Conservation (phyloP, 768 basidiomycete genomes). For the Mycena albidolilacea region DNA sequence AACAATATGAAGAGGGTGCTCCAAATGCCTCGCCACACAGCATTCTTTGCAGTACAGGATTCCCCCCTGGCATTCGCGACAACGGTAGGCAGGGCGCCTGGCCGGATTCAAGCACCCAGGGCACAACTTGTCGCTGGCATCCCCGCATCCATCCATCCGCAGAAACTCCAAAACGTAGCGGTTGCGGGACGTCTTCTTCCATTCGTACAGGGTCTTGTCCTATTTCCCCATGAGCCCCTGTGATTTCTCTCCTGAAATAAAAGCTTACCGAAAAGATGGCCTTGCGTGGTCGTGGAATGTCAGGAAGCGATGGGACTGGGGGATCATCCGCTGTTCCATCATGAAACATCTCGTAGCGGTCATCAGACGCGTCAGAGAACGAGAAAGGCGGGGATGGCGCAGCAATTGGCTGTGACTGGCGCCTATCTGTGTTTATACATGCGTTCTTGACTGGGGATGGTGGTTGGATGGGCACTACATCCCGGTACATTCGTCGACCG, state of each 20-base stretch:
- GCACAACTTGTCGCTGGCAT: not conserved
- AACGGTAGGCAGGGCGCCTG: not conserved
- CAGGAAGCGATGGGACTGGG: too few relatives aligned
- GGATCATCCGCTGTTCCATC: too few relatives aligned
- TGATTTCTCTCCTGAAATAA: not conserved
- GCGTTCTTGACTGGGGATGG: not conserved
- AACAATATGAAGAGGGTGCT: conserved; percentile 20
- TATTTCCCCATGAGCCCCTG: not conserved
- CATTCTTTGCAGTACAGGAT: not conserved
- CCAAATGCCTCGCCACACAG: conserved; percentile 19
- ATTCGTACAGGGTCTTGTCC: conserved; percentile 1
- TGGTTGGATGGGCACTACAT: not conserved
- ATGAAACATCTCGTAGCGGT: too few relatives aligned
- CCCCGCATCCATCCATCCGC: conserved; percentile 1
- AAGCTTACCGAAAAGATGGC: not conserved
- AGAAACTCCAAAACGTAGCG: conserved; percentile 1
- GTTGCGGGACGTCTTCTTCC: not conserved
- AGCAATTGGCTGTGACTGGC: too few relatives aligned
- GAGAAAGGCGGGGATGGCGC: too few relatives aligned
- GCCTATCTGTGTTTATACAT: not conserved
- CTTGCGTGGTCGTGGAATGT: not conserved
- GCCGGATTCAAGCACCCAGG: not conserved
- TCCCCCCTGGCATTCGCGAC: not conserved
- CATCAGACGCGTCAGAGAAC: not conserved
- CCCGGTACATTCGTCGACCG: not conserved